Percentiles rank a stretch among this genome's conserved stretches.
Evolutionary conservation across 805 yeast species (phyloP).

Genomic region (Candida schatavii): DNA sequence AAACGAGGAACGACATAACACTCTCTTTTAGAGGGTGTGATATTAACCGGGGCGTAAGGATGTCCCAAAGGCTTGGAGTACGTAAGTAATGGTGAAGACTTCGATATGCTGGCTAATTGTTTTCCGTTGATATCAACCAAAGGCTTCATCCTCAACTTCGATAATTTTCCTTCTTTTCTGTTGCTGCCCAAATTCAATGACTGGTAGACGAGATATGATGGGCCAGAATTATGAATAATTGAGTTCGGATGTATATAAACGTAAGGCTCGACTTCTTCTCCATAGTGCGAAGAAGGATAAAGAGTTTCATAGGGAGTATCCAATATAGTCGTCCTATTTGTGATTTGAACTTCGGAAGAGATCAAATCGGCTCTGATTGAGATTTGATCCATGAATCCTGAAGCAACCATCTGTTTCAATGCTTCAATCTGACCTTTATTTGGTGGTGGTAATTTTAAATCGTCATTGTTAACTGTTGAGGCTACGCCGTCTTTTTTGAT

Average conservation of each 20-base stretch:
- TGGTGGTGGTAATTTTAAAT: constrained; percentile 62
- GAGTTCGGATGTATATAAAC: constrained; percentile 84
- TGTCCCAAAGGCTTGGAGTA: constrained; percentile 91
- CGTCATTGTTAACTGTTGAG: constrained; percentile 32
- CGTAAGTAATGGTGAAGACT: constrained; percentile 65
- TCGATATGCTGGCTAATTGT: constrained; percentile 76
- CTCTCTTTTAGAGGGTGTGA: constrained; percentile 67
- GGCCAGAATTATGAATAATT: constrained; percentile 59
- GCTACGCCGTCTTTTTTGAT: constrained; percentile 62
- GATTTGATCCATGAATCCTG: constrained; percentile 90
- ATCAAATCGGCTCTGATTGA: constrained; percentile 79
- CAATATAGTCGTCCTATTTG: constrained; percentile 56
- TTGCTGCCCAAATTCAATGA: constrained; percentile 57
- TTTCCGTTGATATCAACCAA: constrained; percentile 73
- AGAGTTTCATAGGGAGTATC: constrained; percentile 66
- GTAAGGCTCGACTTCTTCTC: constrained; percentile 45
- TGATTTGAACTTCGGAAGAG: constrained; percentile 57
- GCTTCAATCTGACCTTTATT: constrained; percentile 66
- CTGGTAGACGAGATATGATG: constrained; percentile 73
- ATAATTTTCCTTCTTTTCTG: constrained; percentile 37
- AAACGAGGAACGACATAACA: constrained; percentile 89
- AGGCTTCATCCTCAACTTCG: constrained; percentile 64
- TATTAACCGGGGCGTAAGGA: constrained; percentile 77
- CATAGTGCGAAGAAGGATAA: constrained; percentile 39
- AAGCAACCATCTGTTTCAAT: constrained; percentile 85